A percentile compares a stretch with the other conserved stretches of the same genome.
These are phyloP conservation scores for Endocalyx cinctus DNA, from an alignment of 2,329 filamentous ascomycete genomes.

Conservation along the genomic window DNA sequence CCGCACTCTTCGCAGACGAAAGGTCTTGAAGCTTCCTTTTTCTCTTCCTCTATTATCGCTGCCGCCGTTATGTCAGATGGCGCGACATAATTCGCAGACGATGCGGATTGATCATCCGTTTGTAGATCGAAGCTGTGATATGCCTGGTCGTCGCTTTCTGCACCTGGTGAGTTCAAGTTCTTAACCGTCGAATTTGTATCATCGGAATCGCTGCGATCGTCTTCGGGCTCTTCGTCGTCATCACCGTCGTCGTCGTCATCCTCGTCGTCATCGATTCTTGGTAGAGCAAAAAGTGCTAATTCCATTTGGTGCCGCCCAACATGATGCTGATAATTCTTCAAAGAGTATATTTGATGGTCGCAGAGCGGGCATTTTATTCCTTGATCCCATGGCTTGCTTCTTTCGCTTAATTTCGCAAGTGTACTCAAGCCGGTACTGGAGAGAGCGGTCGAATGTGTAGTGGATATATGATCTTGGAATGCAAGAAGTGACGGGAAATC, in stretches of 20 bases:
- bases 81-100: too few relatives aligned
- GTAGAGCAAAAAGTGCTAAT: slow-evolving; percentile 17
- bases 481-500: not conserved
- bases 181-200: too few relatives aligned
- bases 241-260: slow-evolving; percentile 2
- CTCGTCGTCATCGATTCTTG: slow-evolving; percentile 4
- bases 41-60: too few relatives aligned
- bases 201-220: slow-evolving; percentile 2
- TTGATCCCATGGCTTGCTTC: slow-evolving; percentile 1
- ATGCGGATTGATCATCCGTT: too few relatives aligned
- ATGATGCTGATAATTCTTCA: slow-evolving; percentile 18
- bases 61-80: too few relatives aligned
- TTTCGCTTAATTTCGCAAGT: slow-evolving; percentile 3
- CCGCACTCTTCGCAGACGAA: slow-evolving; percentile 37
- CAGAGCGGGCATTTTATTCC: slow-evolving; percentile 15
- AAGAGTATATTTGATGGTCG: slow-evolving; percentile 2
- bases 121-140: too few relatives aligned
- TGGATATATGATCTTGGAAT: slow-evolving; percentile 2
- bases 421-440: slow-evolving; percentile 5
- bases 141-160: too few relatives aligned
- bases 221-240: slow-evolving; percentile 3
- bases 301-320: slow-evolving; percentile 22
- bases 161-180: too few relatives aligned
- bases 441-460: not conserved
- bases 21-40: too few relatives aligned